Percentiles rank a stretch among this genome's conserved stretches.
phyloP scores from a whole-genome alignment of 2,329 filamentous ascomycete species.

The Arthrobotrys musiformis region DNA sequence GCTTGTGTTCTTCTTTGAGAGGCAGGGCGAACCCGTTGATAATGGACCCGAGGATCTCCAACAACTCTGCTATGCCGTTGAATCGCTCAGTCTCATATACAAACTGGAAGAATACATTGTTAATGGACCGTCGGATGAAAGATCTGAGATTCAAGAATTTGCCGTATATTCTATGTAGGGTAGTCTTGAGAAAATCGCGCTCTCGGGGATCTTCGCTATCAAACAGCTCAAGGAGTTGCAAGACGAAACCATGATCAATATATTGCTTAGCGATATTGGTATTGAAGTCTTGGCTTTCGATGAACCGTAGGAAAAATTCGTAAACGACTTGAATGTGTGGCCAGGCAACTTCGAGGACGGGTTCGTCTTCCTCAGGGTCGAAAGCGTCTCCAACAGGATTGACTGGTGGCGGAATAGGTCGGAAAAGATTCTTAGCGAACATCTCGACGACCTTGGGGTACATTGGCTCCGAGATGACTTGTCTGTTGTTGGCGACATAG shows the following conservation, averaged over 20 bases:
- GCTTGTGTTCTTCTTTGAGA: conserved; percentile 97
- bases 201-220: conserved; percentile 98
- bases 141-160: conserved; percentile 98
- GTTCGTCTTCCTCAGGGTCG: conserved; percentile 97
- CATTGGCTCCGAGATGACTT: conserved; percentile 99
- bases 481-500: conserved; percentile 97
- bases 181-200: conserved; percentile 97
- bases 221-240: conserved; percentile 93
- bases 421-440: conserved; percentile 98
- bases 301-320: conserved; percentile 98
- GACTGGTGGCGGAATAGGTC: conserved; percentile 94
- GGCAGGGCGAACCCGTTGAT: conserved; percentile 98
- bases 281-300: conserved; percentile 99
- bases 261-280: conserved; percentile 99
- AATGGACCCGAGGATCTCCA: conserved; percentile 97
- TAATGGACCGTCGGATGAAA: conserved; percentile 97
- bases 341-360: conserved; percentile 97
- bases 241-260: conserved; percentile 97
- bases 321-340: conserved; percentile 99
- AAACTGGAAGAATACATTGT: conserved; percentile 99
- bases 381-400: conserved; percentile 98
- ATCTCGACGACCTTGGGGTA: conserved; percentile 98
- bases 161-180: conserved; percentile 95
- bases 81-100: conserved; percentile 98
- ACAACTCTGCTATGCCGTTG: conserved; percentile 94